Evolutionary conservation across 1,139 yeast genomes (phyloP), one percentile per base, ranked within the genome.

Genomic region (Geotrichum europaeum): DNA sequence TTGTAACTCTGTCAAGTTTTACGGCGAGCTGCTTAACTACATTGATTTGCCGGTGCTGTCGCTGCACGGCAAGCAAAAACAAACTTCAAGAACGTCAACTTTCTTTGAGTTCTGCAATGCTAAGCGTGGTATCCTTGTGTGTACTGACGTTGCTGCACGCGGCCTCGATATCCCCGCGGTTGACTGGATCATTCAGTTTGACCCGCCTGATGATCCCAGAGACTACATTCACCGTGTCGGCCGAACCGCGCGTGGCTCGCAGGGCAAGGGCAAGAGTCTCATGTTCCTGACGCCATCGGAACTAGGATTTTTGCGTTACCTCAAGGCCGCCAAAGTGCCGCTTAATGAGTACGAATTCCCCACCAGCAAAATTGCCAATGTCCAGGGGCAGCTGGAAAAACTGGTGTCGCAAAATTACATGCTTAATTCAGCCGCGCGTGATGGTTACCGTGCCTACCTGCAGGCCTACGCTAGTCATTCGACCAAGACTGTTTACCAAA

Each of bases 141-240:
- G 98, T 78, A 94, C 99, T 0, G 98, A 94, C 76, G 98, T 94
- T 67, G 99, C 98, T 28, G 98, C 99, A 12, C 85, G 99, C 80
- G 99, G 99, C 18, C 83, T 94, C 67, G 99, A 94, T 78, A 92
- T 94, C 66, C 97, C 97, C 58, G 88, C 96, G 34, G 98, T 94
- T 60, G 97, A 92, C 76, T 94, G 98, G 96, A 94, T 94, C 69
- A 86, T 94, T 65, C 98, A 94, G 78, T 91, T 89, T 69, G 97
- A 94, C 74, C 98, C 98, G 57, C 98, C 98, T 73, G 98, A 94
- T 85, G 98, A 94, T 77, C 98, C 98, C 74, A 85, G 97, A 76
- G 97, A 92, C 76, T 94, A 94, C 72, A 92, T 94, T 69, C 99
- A 94, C 76, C 85, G 98, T 75, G 98, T 94, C 47, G 99, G 99